Evolutionary conservation across 2,329 filamentous ascomycete species (phyloP), one percentile per base, ranked within the genome.

Genomic region (Scedosporium minutisporum): DNA sequence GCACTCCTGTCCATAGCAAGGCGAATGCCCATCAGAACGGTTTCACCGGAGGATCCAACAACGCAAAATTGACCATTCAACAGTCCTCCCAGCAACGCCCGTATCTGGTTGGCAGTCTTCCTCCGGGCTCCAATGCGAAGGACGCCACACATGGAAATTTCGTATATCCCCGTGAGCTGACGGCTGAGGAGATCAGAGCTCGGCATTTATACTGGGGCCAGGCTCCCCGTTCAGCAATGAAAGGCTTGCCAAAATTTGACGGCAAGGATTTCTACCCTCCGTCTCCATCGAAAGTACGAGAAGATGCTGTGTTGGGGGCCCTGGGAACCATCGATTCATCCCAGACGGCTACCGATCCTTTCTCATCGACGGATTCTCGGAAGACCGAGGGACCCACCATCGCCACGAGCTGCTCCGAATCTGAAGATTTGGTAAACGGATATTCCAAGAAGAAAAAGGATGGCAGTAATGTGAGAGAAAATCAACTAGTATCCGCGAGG

Each of bases 241-340:
- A 74, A 41, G 82, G 83, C 2, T 73, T 87, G 48, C 84, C 85
- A 41, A 87, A 84, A 70, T 88, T 85, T 67, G 84, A 87, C 66
- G 84, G 85, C 25, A 86, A 84, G 69, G 79, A 87, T 69, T 87
- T 87, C 66, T 87, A 86, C 65, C 82, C 80, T 33, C 74, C 82
- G 3, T 86, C 84, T 0, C 82, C 82, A 1, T 69, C 72, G 65
- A 82, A 81, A 68, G 67, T 72, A 41, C 65, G 64, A 41, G 62
- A 53, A 9, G 27, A 48, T 44, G 33, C 23, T 9, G 33, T 27
- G 6, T 58, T 60, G 33, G 65, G 33, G 27, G 29, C 25, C 58
- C 60, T 61, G 62, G 57, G 38, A 41, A 60, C 55, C 60, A 60
- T 16, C 42, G 61, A 29, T 44, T 58, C 57, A 48, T 63, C n/a